Evolutionary conservation across 257 asterid genomes (phyloP).

Genomic region (Solanum chiquidenum): DNA sequence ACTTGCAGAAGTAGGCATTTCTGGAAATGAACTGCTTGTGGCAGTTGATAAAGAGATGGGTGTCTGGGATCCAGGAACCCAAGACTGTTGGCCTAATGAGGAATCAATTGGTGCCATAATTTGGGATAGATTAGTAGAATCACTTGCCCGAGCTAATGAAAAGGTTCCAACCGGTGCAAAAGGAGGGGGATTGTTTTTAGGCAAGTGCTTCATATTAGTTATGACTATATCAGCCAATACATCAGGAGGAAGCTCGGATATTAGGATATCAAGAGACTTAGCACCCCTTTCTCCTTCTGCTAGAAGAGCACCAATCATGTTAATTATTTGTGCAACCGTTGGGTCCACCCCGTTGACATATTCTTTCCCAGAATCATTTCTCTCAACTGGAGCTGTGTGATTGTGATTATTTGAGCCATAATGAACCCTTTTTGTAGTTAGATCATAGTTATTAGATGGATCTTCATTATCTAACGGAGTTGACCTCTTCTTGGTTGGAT

Average conservation of each 20-base stretch:
- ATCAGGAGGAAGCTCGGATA: slow-evolving; percentile 83
- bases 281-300: slow-evolving; percentile 97
- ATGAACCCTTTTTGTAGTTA: slow-evolving; percentile 49
- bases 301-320: slow-evolving; percentile 84
- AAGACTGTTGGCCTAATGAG: slow-evolving; percentile 24
- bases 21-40: slow-evolving; percentile 30
- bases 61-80: slow-evolving; percentile 37
- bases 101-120: slow-evolving; percentile 47
- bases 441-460: slow-evolving; percentile 32
- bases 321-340: slow-evolving; percentile 74
- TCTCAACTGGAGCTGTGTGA: slow-evolving; percentile 26
- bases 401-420: slow-evolving; percentile 26
- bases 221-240: slow-evolving; percentile 95
- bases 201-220: slow-evolving; percentile 89
- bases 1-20: slow-evolving; percentile 37
- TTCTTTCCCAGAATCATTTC: slow-evolving; percentile 40
- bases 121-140: slow-evolving; percentile 34
- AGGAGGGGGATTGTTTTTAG: slow-evolving; percentile 48
- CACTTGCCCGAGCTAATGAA: slow-evolving; percentile 28
- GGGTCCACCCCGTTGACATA: slow-evolving; percentile 51
- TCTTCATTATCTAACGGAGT: slow-evolving; percentile 49
- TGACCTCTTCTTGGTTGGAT: slow-evolving; percentile 58
- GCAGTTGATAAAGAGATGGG: slow-evolving; percentile 29
- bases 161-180: slow-evolving; percentile 21
- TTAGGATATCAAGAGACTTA: slow-evolving; percentile 75